These are phyloP conservation scores for Purpureocillium takamizusanense DNA, from an alignment of 2,329 filamentous ascomycete genomes.

Conservation along the genomic window DNA sequence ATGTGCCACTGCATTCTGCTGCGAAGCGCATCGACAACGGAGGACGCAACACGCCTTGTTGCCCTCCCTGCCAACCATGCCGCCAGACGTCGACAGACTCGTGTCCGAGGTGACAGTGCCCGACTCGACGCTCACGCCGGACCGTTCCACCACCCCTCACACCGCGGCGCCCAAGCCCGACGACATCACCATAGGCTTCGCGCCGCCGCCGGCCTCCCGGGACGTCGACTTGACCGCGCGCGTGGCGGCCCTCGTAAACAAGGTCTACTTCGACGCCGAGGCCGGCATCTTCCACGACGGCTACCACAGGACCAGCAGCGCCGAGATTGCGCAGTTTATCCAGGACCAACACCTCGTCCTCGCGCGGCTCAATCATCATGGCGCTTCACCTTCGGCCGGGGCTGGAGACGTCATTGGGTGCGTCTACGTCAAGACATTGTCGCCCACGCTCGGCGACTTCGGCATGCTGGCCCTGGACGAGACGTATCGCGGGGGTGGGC, in stretches of 20 bases:
- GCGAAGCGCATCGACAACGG: too few species aligned
- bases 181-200: conserved; percentile 11
- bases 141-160: not conserved
- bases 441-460: conserved; percentile 13
- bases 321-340: conserved; percentile 13
- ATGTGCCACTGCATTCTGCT: too few species aligned
- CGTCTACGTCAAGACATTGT: conserved; percentile 13
- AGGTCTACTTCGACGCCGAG: conserved; percentile 15
- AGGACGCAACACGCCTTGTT: too few species aligned
- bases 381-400: not conserved
- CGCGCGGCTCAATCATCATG: conserved; percentile 7
- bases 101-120: not conserved
- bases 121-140: not conserved
- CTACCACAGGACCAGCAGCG: conserved; percentile 14
- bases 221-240: conserved; percentile 6
- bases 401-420: conserved; percentile 14
- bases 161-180: not conserved
- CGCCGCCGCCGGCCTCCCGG: conserved; percentile 8
- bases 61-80: not conserved
- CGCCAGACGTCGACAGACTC: not conserved
- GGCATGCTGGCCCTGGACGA: conserved; percentile 18
- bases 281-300: conserved; percentile 14
- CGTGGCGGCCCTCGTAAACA: conserved; percentile 14
- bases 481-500: conserved; percentile 12
- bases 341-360: conserved; percentile 14